Base-by-base conservation (phyloP, 306 rosid genomes). In the Prunus fruticosa region DNA sequence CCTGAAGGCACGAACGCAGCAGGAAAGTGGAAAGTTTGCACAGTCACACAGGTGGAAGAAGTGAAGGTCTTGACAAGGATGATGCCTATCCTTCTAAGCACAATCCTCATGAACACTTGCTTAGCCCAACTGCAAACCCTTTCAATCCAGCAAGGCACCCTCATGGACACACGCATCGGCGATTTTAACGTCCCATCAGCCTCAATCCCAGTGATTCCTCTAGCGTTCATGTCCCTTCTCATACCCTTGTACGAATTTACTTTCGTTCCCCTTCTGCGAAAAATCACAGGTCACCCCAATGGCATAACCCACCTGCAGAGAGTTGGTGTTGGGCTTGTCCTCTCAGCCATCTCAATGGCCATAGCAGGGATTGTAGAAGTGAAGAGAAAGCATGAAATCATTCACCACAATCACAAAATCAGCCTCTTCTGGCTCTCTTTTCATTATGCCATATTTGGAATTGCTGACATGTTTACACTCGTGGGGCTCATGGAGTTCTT, bases 351-450 rank as follows among this genome's bases (percentile, higher is more conserved):
- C 57, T 87, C 93, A 72, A 89, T 89, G 91, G 66, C 43, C 5
- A 52, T 89, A 23, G 89, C 91, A 11, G 93, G 88, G 0, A 0
- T 74, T 0, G 69, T 87, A 18, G 93, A 87, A 47, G 85, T 85
- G 20, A 84, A 83, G 65, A 72, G 93, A 7, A 89, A 81, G 32
- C 62, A 84, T 1, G 63, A 81, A n/a, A 58, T 75, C 52, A 67
- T 70, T 23, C 47, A 79, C 2, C 79, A 83, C 68, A 75, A 76
- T 0, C 5, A 53, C 2, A 27, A 13, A 0, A 86, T 86, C 14
- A 86, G 90, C 70, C 82, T 89, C 76, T 89, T 89, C 43, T 89
- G 93, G 93, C 90, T 84, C 18, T 79, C 90, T 3, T 84, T 82
- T 38, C 93, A 84, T 3, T 89, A 86, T 47, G 87, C 90, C 18